Base-by-base conservation (phyloP, 208 protist genomes). In the Leishmania major region DNA sequence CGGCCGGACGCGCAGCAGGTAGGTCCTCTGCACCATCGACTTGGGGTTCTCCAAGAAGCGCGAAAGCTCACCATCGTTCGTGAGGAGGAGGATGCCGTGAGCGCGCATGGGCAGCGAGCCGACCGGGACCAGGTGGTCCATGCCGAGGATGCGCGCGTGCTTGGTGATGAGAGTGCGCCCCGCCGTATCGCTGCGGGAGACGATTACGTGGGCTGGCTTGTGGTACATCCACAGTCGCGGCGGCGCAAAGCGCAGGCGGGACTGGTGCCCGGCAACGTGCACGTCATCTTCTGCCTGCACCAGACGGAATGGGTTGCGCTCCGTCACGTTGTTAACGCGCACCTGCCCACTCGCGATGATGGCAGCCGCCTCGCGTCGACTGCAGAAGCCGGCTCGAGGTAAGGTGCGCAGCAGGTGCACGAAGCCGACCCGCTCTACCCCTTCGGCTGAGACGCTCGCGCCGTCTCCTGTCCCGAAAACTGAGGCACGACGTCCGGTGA, bases 201-300 rank as follows among this genome's bases (percentile, higher is more conserved):
- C 92, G n/a, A 96, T 86, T 11, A 97, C 94, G 76, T 97, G 89
- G 53, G 93, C 90, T 15, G 94, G 94, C 78, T 97, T 97, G 86
- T 96, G 93, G 77, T 96, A 97, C 89, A 97, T 96, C 92, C 93
- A 97, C 64, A 97, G 84, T 47, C 94, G 86, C 40, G 94, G 88
- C 17, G 94, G 92, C 35, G 93, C 88, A 79, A 96, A 96, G 64
- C 94, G 92, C 57, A 97, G 84, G 22, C 94, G 92, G 25, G 86
- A 85, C 43, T 79, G 84, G 82, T 97, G 94, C 17, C 93, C 93
- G 10, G 85, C 78, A 64, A 97, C 89, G 78, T 92, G 87, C 53
- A 97, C 84, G 71, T 96, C 90, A 71, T 97, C 93, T 79, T 95
- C 87, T 1, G 94, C 89, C 10, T 84, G 84, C 47, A 97, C 90